Percentiles rank a stretch among this genome's conserved stretches.
phyloP scores from a whole-genome alignment of 164 flowering plant species.

The Vitis rupestris region DNA sequence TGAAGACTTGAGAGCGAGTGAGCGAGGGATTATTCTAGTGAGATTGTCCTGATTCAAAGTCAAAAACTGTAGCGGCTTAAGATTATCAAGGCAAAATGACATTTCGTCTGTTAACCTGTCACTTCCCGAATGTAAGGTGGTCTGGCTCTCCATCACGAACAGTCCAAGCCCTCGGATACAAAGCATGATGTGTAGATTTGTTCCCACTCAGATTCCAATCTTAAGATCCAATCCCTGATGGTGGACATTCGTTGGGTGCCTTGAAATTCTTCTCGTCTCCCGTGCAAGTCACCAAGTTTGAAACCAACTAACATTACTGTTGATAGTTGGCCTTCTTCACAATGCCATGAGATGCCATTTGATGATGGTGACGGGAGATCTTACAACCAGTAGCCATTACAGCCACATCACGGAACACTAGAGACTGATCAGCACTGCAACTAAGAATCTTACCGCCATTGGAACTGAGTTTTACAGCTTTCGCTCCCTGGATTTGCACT shows the following conservation, averaged over 20 bases:
- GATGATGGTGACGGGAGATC: conserved; percentile 36
- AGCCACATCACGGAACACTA: conserved; percentile 55
- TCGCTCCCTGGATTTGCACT: too few relatives aligned
- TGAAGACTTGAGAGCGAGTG: too few relatives aligned
- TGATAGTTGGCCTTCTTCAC: conserved; percentile 4
- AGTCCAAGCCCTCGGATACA: conserved; percentile 94
- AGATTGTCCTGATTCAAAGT: too few relatives aligned
- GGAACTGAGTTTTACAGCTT: conserved; percentile 38
- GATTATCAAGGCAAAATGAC: too few relatives aligned
- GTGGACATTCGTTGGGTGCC: conserved; percentile 18
- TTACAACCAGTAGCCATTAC: conserved; percentile 28
- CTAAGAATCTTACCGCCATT: conserved; percentile 55
- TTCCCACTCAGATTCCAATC: conserved; percentile 89
- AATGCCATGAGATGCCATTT: conserved; percentile 55
- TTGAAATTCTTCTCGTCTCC: too few relatives aligned
- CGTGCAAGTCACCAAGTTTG: too few relatives aligned
- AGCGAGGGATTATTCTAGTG: too few relatives aligned
- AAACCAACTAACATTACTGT: too few relatives aligned
- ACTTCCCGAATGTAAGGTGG: too few relatives aligned
- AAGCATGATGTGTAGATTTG: conserved; percentile 80
- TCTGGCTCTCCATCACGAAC: conserved; percentile 60
- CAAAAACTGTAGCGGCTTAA: too few relatives aligned
- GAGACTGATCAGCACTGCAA: conserved; percentile 67
- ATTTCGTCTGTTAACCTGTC: too few relatives aligned
- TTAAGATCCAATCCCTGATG: conserved; percentile 82